A percentile compares a stretch with the other conserved stretches of the same genome.
These are phyloP conservation scores for Trichophyton equinum DNA, from an alignment of 2,329 filamentous ascomycete genomes.

Conservation along the genomic window DNA sequence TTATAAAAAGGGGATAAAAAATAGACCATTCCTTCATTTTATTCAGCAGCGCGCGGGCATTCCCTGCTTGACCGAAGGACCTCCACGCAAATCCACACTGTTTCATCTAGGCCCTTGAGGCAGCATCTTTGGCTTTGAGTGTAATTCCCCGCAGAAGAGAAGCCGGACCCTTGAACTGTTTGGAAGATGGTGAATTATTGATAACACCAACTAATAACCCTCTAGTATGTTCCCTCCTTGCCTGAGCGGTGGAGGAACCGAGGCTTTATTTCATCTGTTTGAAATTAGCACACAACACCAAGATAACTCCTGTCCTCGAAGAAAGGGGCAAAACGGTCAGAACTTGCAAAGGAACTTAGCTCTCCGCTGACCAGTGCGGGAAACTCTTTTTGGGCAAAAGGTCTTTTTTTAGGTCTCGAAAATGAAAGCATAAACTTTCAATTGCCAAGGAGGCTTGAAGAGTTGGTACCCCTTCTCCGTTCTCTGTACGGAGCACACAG, in stretches of 20 bases:
- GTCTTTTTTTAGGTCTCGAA: neutral
- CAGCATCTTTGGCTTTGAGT: neutral
- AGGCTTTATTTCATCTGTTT: neutral
- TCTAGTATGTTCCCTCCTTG: neutral
- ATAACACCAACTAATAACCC: neutral
- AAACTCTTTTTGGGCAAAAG: neutral
- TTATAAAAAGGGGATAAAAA: neutral
- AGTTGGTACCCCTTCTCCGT: neutral
- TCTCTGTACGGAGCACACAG: neutral
- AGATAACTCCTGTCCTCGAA: neutral
- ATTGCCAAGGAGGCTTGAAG: conserved; percentile 2
- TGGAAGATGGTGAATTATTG: neutral
- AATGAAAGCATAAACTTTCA: neutral
- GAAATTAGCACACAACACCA: neutral
- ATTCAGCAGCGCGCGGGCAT: neutral
- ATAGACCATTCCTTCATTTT: neutral
- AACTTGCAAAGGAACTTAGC: neutral
- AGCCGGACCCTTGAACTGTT: neutral
- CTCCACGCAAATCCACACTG: neutral
- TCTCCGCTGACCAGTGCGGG: neutral
- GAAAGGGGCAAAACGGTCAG: neutral
- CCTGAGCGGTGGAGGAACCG: neutral
- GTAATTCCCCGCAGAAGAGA: neutral
- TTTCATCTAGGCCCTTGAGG: neutral
- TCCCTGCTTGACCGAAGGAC: neutral